Evolutionary conservation across 2,329 filamentous ascomycete genomes (phyloP), one percentile per base, ranked within the genome.

Genomic region (Ophiosphaerella korrae): DNA sequence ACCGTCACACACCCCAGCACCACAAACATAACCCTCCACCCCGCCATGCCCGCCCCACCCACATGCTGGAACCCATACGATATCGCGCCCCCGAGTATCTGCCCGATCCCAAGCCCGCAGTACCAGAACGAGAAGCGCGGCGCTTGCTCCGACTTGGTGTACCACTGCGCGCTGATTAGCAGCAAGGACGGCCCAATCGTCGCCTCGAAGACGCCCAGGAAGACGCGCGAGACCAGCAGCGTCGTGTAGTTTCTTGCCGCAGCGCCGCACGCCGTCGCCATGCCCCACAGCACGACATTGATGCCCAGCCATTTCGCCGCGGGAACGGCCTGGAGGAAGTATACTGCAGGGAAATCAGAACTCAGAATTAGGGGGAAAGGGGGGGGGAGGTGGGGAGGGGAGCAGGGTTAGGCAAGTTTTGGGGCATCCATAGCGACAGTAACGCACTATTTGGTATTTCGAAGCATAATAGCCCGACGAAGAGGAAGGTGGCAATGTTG

Each of bases 41-140:
- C 54, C 14, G 42, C 46, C 8, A 57, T 43, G 0, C 42, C 42
- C 11, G 36, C 9, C 18, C 43, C 31, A 34, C 45, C 24, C 9
- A 57, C 49, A 36, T 66, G 59, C 48, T 68, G 64, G 42, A 67
- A 66, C 12, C 57, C 64, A 36, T 54, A 59, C 2, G 57, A 60
- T 9, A 63, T 50, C 1, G 56, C 43, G 12, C 54, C 48, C 8
- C 59, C 59, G 14, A 60, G 33, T 9, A 61, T 55, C 35, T 58
- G 55, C 3, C 55, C 58, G n/a, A 56, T 31, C 2, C 58, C 58
- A 13, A 53, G 85, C 0, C 83, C 86, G 5, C 82, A 76, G 56
- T 87, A 88, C 84, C 85, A 88, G 2, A 80, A 77, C 0, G 84
- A 83, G 3, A 86, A 79, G 0, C 85, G 77, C 13, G 84, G 66